Evolutionary conservation across 768 basidiomycete species (phyloP).

Genomic region (Boletus coccyginus): DNA sequence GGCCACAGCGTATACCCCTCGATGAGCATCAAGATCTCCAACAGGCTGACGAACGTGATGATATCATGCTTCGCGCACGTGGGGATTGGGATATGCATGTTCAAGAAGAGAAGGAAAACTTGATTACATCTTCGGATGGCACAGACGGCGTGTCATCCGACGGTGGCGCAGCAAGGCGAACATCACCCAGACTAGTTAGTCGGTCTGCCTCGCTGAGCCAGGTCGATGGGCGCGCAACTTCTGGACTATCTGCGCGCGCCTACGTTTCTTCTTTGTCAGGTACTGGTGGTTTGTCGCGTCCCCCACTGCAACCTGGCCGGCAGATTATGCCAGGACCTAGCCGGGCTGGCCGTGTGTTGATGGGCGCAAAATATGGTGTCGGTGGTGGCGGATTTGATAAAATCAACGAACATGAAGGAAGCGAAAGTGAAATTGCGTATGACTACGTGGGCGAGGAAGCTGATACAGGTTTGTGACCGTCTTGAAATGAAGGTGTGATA

Average conservation of each 20-base stretch:
- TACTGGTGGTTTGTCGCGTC: conserved; percentile 37
- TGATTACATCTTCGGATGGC: conserved; percentile 27
- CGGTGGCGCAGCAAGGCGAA: conserved; percentile 16
- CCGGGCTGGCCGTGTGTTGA: conserved; percentile 50
- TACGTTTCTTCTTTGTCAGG: conserved; percentile 28
- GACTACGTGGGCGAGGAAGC: conserved; percentile 36
- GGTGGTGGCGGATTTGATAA: conserved; percentile 41
- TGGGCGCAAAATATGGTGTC: conserved; percentile 34
- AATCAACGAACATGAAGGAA: conserved; percentile 44
- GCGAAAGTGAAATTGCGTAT: conserved; percentile 39
- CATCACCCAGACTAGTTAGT: conserved; percentile 28
- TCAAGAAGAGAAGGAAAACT: conserved; percentile 43
- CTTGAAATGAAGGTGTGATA: conserved; percentile 9
- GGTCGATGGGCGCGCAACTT: conserved; percentile 35
- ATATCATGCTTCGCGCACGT: conserved; percentile 27
- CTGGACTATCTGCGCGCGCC: conserved; percentile 31
- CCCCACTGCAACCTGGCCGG: conserved; percentile 39
- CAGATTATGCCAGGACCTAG: conserved; percentile 44
- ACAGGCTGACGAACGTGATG: conserved; percentile 34
- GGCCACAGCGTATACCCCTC: conserved; percentile 38
- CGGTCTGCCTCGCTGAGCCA: conserved; percentile 34
- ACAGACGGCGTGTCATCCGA: conserved; percentile 26
- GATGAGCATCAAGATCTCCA: conserved; percentile 35
- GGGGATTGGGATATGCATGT: conserved; percentile 29
- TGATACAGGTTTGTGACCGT: conserved; percentile 35